phyloP scores from a whole-genome alignment of 2,329 filamentous ascomycete genomes.

The Claviceps sorghi region DNA sequence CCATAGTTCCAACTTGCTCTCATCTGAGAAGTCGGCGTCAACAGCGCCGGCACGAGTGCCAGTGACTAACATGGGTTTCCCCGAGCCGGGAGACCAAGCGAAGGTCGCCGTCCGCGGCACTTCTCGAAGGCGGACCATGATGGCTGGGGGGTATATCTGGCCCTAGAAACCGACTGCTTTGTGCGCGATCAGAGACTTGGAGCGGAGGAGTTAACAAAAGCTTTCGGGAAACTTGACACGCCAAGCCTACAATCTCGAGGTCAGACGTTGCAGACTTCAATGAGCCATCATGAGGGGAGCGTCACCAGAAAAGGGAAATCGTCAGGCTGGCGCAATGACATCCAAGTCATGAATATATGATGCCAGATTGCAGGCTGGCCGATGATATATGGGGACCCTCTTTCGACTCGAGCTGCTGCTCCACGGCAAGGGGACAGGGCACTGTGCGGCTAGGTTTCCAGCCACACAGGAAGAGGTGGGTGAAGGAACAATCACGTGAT shows the following conservation, averaged over 20 bases:
- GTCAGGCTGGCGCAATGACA: conserved; percentile 6
- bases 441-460: not conserved
- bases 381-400: conserved; percentile 4
- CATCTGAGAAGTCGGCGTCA: conserved; percentile 92
- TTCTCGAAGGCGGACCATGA: conserved; percentile 92
- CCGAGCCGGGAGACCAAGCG: conserved; percentile 78
- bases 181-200: conserved; percentile 4
- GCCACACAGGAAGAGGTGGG: not conserved
- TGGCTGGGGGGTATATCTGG: conserved; percentile 15
- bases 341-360: conserved; percentile 21
- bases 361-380: conserved; percentile 30
- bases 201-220: not conserved
- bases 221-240: not conserved
- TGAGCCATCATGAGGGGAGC: not conserved
- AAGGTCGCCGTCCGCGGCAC: conserved; percentile 94
- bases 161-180: conserved; percentile 10
- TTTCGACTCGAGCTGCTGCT: conserved; percentile 16
- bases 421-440: not conserved
- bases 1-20: conserved; percentile 94
- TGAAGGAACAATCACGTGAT: not conserved
- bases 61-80: conserved; percentile 72
- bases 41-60: conserved; percentile 91
- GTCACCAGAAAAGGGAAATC: conserved; percentile 6
- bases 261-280: not conserved
- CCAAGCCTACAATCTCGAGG: conserved; percentile 2